phyloP scores from a whole-genome alignment of 2,329 filamentous ascomycete genomes.

The Penicillium palitans region DNA sequence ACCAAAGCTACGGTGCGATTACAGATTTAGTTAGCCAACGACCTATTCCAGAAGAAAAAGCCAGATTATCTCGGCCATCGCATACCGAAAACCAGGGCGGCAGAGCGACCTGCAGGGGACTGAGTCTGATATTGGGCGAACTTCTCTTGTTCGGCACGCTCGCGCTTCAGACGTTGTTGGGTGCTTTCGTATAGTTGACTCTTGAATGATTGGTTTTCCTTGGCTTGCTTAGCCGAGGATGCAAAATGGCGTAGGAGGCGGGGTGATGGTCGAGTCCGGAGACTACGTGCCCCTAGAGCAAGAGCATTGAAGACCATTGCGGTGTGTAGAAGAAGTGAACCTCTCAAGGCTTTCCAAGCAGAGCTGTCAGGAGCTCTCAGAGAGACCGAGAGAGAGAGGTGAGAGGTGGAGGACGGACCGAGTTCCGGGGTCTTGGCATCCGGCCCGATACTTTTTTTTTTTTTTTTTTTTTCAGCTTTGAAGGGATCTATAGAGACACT shows the following conservation, averaged over 20 bases:
- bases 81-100: constrained; percentile 41
- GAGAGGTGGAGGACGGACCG: constrained; percentile 12
- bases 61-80: neutral
- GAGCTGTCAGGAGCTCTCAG: neutral
- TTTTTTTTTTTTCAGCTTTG: neutral
- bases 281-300: constrained; percentile 21
- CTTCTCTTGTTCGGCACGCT: constrained; percentile 57
- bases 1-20: constrained; percentile 46
- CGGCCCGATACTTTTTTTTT: neutral
- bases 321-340: constrained; percentile 1
- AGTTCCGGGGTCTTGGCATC: constrained; percentile 7
- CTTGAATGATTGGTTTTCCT: constrained; percentile 54
- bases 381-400: neutral
- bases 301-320: constrained; percentile 25
- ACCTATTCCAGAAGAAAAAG: constrained; percentile 11
- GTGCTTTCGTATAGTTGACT: constrained; percentile 64
- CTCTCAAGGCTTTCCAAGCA: neutral
- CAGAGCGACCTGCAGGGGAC: constrained; percentile 41
- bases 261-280: constrained; percentile 13
- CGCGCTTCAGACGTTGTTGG: constrained; percentile 57
- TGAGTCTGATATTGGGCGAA: constrained; percentile 49
- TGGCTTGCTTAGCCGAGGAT: constrained; percentile 22
- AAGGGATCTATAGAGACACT: too few relatives aligned
- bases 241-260: constrained; percentile 23
- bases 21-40: constrained; percentile 7